Evolutionary conservation across 768 basidiomycete genomes (phyloP).

Genomic region (Filobasidium floriforme): DNA sequence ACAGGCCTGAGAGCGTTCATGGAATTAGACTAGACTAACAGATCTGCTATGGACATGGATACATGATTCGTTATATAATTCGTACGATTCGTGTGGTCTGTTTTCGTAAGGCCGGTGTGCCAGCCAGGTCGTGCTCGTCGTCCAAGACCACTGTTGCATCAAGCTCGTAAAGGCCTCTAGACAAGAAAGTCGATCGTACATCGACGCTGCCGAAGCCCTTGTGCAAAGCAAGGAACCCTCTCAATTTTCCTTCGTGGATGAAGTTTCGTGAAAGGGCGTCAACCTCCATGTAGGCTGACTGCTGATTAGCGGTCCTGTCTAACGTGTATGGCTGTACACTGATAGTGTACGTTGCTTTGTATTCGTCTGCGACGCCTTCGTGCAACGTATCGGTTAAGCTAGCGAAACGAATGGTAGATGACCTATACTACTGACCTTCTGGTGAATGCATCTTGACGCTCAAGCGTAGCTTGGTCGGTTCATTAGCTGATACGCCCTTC

Average conservation of each 20-base stretch:
- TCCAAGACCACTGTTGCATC: neutral
- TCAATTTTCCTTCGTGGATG: neutral
- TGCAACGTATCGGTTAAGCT: too few relatives aligned
- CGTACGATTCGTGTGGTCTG: too few relatives aligned
- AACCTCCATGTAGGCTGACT: neutral
- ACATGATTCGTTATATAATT: too few relatives aligned
- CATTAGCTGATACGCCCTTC: neutral
- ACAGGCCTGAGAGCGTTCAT: constrained; percentile 15
- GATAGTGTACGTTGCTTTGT: neutral
- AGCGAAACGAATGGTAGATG: too few relatives aligned
- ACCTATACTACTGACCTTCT: too few relatives aligned
- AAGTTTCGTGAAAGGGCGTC: neutral
- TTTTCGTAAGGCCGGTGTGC: too few relatives aligned
- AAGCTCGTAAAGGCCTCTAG: neutral
- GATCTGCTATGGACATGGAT: neutral
- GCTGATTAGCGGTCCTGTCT: neutral
- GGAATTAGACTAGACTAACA: constrained; percentile 9
- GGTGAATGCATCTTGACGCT: too few relatives aligned
- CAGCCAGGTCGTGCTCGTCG: too few relatives aligned
- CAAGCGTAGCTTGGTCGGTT: neutral
- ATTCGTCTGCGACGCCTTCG: neutral
- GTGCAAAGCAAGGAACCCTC: neutral
- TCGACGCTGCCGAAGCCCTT: neutral
- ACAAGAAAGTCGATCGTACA: neutral
- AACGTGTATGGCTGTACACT: neutral